Base-by-base conservation (phyloP, 305 asterid species). In the Withania somnifera region DNA sequence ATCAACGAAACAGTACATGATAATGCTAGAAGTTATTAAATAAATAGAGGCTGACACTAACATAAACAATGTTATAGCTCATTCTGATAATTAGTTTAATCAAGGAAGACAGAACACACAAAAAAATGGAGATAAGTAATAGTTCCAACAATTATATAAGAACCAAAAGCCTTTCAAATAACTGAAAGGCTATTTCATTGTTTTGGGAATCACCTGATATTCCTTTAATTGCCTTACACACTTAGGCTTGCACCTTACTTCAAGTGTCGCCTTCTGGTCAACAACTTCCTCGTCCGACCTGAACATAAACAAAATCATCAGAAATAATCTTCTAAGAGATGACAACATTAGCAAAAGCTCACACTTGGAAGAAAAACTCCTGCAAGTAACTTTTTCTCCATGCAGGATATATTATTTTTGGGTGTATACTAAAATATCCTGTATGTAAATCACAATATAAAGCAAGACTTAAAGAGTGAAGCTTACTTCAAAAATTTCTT, bases 281-380 rank as follows among this genome's bases (percentile, higher is more conserved):
- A 91, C 90, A 83, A 91, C 92, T 82, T 92, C 97, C 50, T 92
- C 97, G 22, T 92, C 97, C 38, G 97, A 86, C 97, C 97, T 92
- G 60, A 71, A 73, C 42, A 86, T 47, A 58, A 40, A 52, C 56
- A n/a, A 58, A 60, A 14, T 8, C 24, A 45, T 24, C 53, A 84
- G 81, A 5, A 71, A 77, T n/a, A 80, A 32, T 26, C 34, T 71
- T 19, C 54, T 40, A n/a, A 30, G 50, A 77, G 63, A 60, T 20
- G 13, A 71, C 11, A 42, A 42, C 50, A 60, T 82, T 56, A 82
- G 26, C 30, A 81, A 24, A 26, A 47, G 38, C 79, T 50, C 26
- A 47, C 53, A 42, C 11, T 20, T 42, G 7, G 57, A 42, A 71
- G 78, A 14, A 42, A 11, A 7, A 11, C 38, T 68, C 77, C 30